A percentile compares a stretch with the other conserved stretches of the same genome.
These are phyloP conservation scores for Harrya chromipes DNA, from an alignment of 768 basidiomycete species.

Conservation along the genomic window DNA sequence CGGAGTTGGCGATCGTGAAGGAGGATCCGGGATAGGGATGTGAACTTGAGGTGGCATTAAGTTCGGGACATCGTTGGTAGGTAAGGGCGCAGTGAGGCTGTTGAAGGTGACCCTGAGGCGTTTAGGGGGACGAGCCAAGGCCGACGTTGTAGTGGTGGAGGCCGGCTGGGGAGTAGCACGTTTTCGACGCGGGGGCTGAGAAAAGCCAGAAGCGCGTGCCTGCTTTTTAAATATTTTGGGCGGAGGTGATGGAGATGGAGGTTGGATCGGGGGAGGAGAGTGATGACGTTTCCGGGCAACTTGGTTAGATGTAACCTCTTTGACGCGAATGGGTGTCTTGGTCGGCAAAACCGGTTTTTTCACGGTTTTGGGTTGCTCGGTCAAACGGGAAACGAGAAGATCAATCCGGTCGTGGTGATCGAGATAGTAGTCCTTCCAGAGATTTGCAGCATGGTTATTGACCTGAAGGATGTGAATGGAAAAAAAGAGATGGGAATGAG, in stretches of 20 bases:
- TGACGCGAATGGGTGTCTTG: constrained; percentile 7
- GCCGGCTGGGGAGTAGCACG: constrained; percentile 16
- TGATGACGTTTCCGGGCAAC: constrained; percentile 37
- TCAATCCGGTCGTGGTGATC: constrained; percentile 65
- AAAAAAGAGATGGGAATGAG: not conserved
- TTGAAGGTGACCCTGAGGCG: constrained; percentile 48
- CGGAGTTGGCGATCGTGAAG: constrained; percentile 68
- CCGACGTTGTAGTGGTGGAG: constrained; percentile 19
- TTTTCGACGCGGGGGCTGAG: constrained; percentile 25
- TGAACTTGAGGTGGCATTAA: constrained; percentile 62
- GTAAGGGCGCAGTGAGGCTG: constrained; percentile 49
- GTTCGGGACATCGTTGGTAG: constrained; percentile 36
- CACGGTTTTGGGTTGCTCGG: constrained; percentile 26
- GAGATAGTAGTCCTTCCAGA: constrained; percentile 82
- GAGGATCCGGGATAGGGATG: constrained; percentile 57
- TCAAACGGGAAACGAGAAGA: constrained; percentile 26
- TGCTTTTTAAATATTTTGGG: constrained; percentile 26
- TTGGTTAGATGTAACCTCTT: constrained; percentile 18
- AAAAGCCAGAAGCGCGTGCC: constrained; percentile 20
- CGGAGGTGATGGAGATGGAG: constrained; percentile 13
- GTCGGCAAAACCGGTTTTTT: constrained; percentile 28
- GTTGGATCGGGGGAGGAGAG: constrained; percentile 4
- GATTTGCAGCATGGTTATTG: constrained; percentile 48
- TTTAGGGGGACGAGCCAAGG: constrained; percentile 26
- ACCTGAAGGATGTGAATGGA: constrained; percentile 22